Base-by-base conservation (phyloP, 108 stramenopile species). In the Cyclostephanos tholiformis region DNA sequence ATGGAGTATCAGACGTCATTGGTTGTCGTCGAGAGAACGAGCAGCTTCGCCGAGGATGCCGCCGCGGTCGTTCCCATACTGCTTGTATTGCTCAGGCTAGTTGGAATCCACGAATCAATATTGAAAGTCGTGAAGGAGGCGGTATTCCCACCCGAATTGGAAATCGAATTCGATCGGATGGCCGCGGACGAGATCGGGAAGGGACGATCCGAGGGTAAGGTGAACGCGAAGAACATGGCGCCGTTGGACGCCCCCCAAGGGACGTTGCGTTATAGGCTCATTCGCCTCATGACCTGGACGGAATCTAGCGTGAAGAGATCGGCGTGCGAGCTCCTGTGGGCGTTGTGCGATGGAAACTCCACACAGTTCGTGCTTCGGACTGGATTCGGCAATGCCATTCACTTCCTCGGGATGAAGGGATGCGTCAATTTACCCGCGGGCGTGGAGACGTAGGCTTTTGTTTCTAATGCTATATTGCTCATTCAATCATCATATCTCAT, bases 351-450 rank as follows among this genome's bases (percentile, higher is more conserved):
- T 17, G 74, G 76, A 26, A 80, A 96, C 80, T 61, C 88, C 16
- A 78, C 77, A 30, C 87, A 92, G 66, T 92, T 91, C 67, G 85
- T 89, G 10, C 58, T 75, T 16, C 73, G 95, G 26, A 83, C 85
- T 11, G 95, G 95, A 11, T 79, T 96, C 65, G 95, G 95, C 14
- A 92, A 96, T 84, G 95, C 91, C 4, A 46, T 96, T 46, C 86
- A 88, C 16, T 63, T 96, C 25, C 82, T 96, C 9, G 81, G 88
- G 57, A 73, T 84, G 10, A 91, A 89, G 62, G 95, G 95, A 16
- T 72, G 89, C 56, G 85, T 87, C 14, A 75, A 76, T 43, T 58
- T 95, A 38, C 94, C 91, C 19, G 56, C 67, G 25, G 72, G 67
- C 46, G 68, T 80, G n/a, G 60, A 72, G 25, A 22, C 27, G 8